Conservation (phyloP, 2,329 filamentous ascomycete genomes). For the Colletotrichum abscissum region DNA sequence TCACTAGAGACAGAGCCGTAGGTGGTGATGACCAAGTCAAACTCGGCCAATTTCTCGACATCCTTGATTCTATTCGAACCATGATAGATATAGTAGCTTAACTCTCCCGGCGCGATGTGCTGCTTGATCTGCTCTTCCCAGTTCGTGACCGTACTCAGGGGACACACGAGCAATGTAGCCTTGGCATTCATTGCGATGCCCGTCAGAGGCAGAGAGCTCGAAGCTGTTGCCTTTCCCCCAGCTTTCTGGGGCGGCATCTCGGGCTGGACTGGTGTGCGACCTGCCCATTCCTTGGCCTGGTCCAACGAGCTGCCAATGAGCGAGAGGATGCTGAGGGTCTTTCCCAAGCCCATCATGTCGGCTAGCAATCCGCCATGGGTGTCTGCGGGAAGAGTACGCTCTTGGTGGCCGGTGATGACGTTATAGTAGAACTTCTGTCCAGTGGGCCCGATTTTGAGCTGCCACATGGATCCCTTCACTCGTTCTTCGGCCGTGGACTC, state of each 20-base stretch:
- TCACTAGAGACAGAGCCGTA: slow-evolving; percentile 91
- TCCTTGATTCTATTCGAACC: slow-evolving; percentile 81
- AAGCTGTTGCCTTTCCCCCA: slow-evolving; percentile 48
- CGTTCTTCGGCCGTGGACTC: slow-evolving; percentile 66
- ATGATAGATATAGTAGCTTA: slow-evolving; percentile 88
- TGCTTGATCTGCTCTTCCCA: slow-evolving; percentile 93
- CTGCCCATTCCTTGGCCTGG: slow-evolving; percentile 72
- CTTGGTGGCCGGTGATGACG: slow-evolving; percentile 81
- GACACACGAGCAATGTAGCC: slow-evolving; percentile 87
- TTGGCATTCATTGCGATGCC: slow-evolving; percentile 74
- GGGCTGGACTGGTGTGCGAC: slow-evolving; percentile 62
- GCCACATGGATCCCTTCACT: slow-evolving; percentile 82
- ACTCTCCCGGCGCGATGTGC: slow-evolving; percentile 73
- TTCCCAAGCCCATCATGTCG: slow-evolving; percentile 91
- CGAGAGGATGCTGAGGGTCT: slow-evolving; percentile 87
- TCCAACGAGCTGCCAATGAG: slow-evolving; percentile 75
- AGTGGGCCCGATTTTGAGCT: slow-evolving; percentile 61
- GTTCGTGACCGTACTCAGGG: slow-evolving; percentile 90
- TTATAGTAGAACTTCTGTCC: slow-evolving; percentile 78
- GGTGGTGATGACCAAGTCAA: slow-evolving; percentile 90
- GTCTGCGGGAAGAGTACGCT: slow-evolving; percentile 70
- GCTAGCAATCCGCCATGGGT: slow-evolving; percentile 80
- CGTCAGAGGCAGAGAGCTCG: slow-evolving; percentile 60
- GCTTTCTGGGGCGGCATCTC: slow-evolving; percentile 50
- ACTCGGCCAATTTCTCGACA: slow-evolving; percentile 73